Percentiles rank a stretch among this genome's conserved stretches.
phyloP scores from a whole-genome alignment of 2,329 filamentous ascomycete genomes.

The Emmonsiellopsis sp. region DNA sequence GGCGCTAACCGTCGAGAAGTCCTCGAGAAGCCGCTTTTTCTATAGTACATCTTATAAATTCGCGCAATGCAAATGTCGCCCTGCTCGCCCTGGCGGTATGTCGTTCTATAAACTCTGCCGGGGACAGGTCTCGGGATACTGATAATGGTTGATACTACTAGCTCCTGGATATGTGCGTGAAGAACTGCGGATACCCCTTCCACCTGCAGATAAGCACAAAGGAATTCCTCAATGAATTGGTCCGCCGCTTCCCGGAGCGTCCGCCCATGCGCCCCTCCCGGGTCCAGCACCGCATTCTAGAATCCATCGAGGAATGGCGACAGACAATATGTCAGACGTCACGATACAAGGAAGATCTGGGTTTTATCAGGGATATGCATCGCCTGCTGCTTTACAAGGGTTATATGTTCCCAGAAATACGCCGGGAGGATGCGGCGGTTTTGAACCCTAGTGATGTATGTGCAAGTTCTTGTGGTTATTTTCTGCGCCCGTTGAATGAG shows the following conservation, averaged over 20 bases:
- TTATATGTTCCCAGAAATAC: slow-evolving; percentile 87
- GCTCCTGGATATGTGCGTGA: slow-evolving; percentile 96
- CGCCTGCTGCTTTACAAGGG: slow-evolving; percentile 91
- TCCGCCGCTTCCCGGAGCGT: slow-evolving; percentile 88
- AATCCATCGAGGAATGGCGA: slow-evolving; percentile 96
- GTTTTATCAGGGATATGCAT: slow-evolving; percentile 97
- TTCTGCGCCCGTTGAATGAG: slow-evolving; percentile 2
- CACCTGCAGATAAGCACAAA: slow-evolving; percentile 98
- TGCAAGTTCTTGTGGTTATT: slow-evolving; percentile 32
- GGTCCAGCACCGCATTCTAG: slow-evolving; percentile 86
- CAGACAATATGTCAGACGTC: slow-evolving; percentile 97
- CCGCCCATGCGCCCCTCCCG: slow-evolving; percentile 77
- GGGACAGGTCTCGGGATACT: slow-evolving; percentile 5
- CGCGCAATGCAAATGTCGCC: slow-evolving; percentile 91
- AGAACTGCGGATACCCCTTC: slow-evolving; percentile 99
- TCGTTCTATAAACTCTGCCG: slow-evolving; percentile 10
- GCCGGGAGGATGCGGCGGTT: slow-evolving; percentile 88
- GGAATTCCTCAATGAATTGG: slow-evolving; percentile 96
- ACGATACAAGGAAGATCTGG: slow-evolving; percentile 92
- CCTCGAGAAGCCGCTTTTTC: slow-evolving; percentile 89
- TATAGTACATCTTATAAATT: slow-evolving; percentile 91
- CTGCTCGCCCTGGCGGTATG: slow-evolving; percentile 69
- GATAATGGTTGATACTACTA: slow-evolving; percentile 23
- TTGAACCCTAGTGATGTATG: slow-evolving; percentile 94
- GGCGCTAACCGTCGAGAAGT: slow-evolving; percentile 30